These are phyloP conservation scores for Wakefieldia striispora DNA, from an alignment of 768 basidiomycete genomes.

Conservation along the genomic window DNA sequence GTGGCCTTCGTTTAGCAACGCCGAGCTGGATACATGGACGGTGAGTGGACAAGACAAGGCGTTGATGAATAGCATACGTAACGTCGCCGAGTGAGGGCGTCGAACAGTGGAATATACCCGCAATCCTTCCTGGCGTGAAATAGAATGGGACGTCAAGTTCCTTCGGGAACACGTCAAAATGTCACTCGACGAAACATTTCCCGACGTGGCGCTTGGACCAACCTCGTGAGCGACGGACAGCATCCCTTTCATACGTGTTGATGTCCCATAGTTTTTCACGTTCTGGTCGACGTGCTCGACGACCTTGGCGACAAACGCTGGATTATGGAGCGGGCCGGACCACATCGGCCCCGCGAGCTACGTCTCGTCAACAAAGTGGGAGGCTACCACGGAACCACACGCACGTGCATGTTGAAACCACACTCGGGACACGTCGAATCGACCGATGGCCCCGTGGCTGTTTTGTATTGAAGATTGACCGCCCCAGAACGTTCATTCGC, in stretches of 20 bases:
- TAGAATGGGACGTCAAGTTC: conserved; percentile 80
- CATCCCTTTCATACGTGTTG: conserved; percentile 92
- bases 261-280: conserved; percentile 70
- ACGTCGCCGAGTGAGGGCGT: conserved; percentile 75
- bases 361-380: not conserved
- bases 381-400: conserved; percentile 2
- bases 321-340: conserved; percentile 84
- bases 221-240: conserved; percentile 87
- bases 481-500: conserved; percentile 53
- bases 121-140: conserved; percentile 79
- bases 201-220: conserved; percentile 15
- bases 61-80: conserved; percentile 49
- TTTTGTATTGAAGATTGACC: conserved; percentile 68
- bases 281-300: conserved; percentile 68
- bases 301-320: conserved; percentile 69
- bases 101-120: conserved; percentile 78
- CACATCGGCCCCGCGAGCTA: conserved; percentile 97
- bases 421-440: conserved; percentile 79
- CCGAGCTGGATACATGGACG: conserved; percentile 54
- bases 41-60: not conserved
- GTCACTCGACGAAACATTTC: not conserved
- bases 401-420: conserved; percentile 69
- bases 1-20: conserved; percentile 83
- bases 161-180: conserved; percentile 38
- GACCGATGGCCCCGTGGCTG: conserved; percentile 64